These are phyloP conservation scores for Triglochin maritima DNA, from an alignment of 106 monocot species.

Conservation along the genomic window DNA sequence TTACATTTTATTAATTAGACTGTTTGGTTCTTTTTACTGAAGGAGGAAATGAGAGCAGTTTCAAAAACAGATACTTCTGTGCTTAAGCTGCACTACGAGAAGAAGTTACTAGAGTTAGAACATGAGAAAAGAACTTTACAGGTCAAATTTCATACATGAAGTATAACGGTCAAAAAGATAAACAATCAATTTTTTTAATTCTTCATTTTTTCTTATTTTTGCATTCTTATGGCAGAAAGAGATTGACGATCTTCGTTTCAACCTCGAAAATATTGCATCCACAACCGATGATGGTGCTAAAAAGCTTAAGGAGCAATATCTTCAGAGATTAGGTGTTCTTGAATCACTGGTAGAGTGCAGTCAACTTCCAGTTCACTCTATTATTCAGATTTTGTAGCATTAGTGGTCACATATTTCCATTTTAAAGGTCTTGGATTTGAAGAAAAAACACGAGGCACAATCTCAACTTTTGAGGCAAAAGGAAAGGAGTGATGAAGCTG, in stretches of 20 bases:
- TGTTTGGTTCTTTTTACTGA: slow-evolving; percentile 11
- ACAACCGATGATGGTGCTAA: slow-evolving; percentile 65
- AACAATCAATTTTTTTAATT: not conserved
- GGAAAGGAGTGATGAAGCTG: slow-evolving; percentile 92
- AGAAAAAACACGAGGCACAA: slow-evolving; percentile 93
- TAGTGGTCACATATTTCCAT: not conserved
- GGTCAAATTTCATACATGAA: slow-evolving; percentile 17
- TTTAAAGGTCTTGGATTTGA: slow-evolving; percentile 75
- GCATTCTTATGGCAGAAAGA: slow-evolving; percentile 47
- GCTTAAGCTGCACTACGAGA: slow-evolving; percentile 92
- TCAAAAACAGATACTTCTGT: slow-evolving; percentile 49
- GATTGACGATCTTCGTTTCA: slow-evolving; percentile 72
- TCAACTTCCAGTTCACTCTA: not conserved
- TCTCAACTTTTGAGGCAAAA: slow-evolving; percentile 87
- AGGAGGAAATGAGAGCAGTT: slow-evolving; percentile 97
- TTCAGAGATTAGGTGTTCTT: slow-evolving; percentile 80
- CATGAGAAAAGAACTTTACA: slow-evolving; percentile 78
- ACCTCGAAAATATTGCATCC: slow-evolving; percentile 55
- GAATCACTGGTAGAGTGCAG: slow-evolving; percentile 65
- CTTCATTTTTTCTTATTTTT: not conserved
- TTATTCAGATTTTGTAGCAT: not conserved
- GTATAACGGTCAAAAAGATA: not conserved
- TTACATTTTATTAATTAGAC: not conserved
- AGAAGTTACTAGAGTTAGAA: slow-evolving; percentile 78
- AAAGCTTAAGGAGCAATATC: slow-evolving; percentile 86